These are phyloP conservation scores for Trichoderma sp. DNA, from an alignment of 2,329 filamentous ascomycete species.

Conservation along the genomic window DNA sequence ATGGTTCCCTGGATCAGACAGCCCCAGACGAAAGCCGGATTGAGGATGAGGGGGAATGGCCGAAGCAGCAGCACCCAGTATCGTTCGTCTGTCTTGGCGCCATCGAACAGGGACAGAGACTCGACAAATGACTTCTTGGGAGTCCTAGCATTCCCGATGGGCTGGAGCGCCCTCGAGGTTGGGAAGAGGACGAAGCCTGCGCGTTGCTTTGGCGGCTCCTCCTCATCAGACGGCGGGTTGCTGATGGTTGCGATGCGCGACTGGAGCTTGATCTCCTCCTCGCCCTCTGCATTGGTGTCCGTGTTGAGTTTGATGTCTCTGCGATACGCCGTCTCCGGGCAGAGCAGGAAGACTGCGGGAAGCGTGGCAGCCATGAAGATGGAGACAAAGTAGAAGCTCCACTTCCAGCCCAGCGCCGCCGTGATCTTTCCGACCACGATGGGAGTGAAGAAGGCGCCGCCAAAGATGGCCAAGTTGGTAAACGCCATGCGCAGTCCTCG, in stretches of 20 bases:
- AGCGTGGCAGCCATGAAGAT: conserved; percentile 75
- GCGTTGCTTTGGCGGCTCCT: conserved; percentile 8
- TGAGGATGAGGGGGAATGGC: conserved; percentile 77
- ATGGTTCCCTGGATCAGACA: conserved; percentile 79
- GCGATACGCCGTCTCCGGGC: conserved; percentile 79
- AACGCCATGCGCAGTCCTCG: conserved; percentile 85
- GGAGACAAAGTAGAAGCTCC: conserved; percentile 84
- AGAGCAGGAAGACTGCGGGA: conserved; percentile 70
- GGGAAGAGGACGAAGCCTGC: conserved; percentile 34
- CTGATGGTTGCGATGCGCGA: not conserved
- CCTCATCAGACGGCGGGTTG: not conserved
- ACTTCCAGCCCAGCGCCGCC: conserved; percentile 70
- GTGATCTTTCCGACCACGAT: conserved; percentile 90
- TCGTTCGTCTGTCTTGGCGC: conserved; percentile 73
- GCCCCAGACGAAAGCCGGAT: conserved; percentile 81
- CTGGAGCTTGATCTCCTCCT: conserved; percentile 15
- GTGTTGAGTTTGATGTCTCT: conserved; percentile 66
- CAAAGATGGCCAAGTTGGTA: conserved; percentile 56
- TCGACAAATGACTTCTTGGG: conserved; percentile 57
- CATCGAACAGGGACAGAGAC: conserved; percentile 69
- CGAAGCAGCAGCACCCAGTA: conserved; percentile 65
- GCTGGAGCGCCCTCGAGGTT: conserved; percentile 33
- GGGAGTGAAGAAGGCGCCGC: conserved; percentile 65
- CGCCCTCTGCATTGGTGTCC: conserved; percentile 51
- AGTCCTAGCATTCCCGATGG: conserved; percentile 34